phyloP scores from a whole-genome alignment of 202 grass and related monocot species.

The Elaeis oleifera region DNA sequence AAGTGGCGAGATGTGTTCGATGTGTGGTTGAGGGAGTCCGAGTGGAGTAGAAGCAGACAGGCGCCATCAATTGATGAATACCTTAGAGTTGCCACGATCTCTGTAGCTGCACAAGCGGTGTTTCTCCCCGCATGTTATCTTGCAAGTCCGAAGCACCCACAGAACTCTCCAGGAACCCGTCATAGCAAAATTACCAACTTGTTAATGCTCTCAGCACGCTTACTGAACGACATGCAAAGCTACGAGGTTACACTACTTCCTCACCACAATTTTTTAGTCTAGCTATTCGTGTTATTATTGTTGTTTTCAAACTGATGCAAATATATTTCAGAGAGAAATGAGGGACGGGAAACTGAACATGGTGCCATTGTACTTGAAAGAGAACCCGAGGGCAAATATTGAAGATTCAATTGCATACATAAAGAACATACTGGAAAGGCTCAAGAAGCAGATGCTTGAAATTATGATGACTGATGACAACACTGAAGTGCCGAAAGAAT shows the following conservation, averaged over 20 bases:
- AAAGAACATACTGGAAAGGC: not conserved
- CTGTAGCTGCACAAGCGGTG: slow-evolving; percentile 2
- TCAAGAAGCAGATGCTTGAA: not conserved
- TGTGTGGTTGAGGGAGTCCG: slow-evolving; percentile 3
- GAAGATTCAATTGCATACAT: slow-evolving; percentile 7
- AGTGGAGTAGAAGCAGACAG: not conserved
- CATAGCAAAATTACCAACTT: slow-evolving; percentile 1
- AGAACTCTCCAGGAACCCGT: not conserved
- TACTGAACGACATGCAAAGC: slow-evolving; percentile 13
- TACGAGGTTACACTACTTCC: not conserved
- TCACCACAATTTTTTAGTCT: too few species aligned
- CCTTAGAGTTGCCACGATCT: not conserved
- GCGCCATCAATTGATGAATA: slow-evolving; percentile 3
- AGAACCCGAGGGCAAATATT: not conserved
- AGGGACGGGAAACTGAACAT: slow-evolving; percentile 8
- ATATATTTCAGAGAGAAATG: slow-evolving; percentile 1
- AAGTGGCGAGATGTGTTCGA: slow-evolving; percentile 7
- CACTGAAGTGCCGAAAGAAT: not conserved
- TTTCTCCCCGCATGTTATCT: slow-evolving; percentile 6
- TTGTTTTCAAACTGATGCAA: not conserved
- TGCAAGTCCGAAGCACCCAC: not conserved
- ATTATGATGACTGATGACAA: not conserved
- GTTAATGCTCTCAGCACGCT: not conserved
- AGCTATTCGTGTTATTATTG: not conserved
- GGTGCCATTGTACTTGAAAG: slow-evolving; percentile 1